phyloP scores from a whole-genome alignment of 177 flowering plant species.

The Vitis hybrid region DNA sequence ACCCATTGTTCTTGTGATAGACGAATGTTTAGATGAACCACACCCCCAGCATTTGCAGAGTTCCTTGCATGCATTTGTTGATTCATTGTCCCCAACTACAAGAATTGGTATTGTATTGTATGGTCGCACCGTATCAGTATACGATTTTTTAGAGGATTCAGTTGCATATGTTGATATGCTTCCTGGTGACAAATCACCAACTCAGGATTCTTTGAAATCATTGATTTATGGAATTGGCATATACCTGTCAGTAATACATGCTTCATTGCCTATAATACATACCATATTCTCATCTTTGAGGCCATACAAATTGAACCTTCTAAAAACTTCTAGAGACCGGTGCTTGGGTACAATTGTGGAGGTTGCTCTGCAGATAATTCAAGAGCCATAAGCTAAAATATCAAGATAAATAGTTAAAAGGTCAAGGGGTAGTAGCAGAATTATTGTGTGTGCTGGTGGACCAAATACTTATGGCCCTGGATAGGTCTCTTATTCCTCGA shows the following conservation, averaged over 20 bases:
- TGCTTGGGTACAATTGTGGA: conserved; percentile 91
- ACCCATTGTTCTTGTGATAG: conserved; percentile 82
- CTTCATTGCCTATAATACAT: conserved; percentile 75
- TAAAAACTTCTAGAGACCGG: conserved; percentile 88
- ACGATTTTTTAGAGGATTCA: conserved; percentile 87
- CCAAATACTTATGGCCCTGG: conserved; percentile 96
- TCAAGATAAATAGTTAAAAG: conserved; percentile 72
- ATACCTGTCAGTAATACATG: conserved; percentile 86
- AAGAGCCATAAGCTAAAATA: conserved; percentile 85
- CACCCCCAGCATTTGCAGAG: conserved; percentile 56
- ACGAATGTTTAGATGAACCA: conserved; percentile 88
- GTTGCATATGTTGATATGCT: conserved; percentile 94
- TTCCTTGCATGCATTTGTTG: conserved; percentile 94
- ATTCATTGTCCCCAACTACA: conserved; percentile 75
- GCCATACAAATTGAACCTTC: conserved; percentile 58
- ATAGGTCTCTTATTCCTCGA: conserved; percentile 81
- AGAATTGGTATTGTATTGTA: conserved; percentile 77
- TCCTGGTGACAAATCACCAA: conserved; percentile 75
- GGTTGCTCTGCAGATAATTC: conserved; percentile 86
- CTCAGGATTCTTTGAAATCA: conserved; percentile 70
- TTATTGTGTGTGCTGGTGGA: conserved; percentile 92
- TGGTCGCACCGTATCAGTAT: conserved; percentile 85
- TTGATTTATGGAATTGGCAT: conserved; percentile 88
- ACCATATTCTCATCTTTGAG: conserved; percentile 79
- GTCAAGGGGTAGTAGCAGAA: conserved; percentile 76